phyloP scores from a whole-genome alignment of 2,329 filamentous ascomycete species.

The Ophiostoma triangulosporum region DNA sequence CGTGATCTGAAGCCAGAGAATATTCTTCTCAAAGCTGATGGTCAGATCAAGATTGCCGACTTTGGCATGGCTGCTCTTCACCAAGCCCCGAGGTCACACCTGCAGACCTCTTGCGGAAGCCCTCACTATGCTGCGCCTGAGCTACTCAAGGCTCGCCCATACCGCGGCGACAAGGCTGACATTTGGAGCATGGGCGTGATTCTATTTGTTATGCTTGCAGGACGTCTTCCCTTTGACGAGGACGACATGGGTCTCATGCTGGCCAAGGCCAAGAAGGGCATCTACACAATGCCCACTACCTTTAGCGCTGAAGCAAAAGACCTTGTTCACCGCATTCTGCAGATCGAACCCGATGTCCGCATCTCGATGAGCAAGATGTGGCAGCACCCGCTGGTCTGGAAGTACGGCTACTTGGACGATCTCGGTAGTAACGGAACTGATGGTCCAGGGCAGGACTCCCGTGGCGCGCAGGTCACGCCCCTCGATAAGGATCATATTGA shows the following conservation, averaged over 20 bases:
- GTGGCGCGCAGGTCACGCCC: slow-evolving; percentile 47
- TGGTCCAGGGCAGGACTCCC: slow-evolving; percentile 33
- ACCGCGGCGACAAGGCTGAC: slow-evolving; percentile 76
- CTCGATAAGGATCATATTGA: slow-evolving; percentile 57
- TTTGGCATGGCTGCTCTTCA: slow-evolving; percentile 94
- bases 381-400: slow-evolving; percentile 72
- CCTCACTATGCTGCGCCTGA: slow-evolving; percentile 95
- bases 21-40: slow-evolving; percentile 65
- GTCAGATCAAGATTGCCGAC: slow-evolving; percentile 84
- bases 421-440: slow-evolving; percentile 42
- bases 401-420: slow-evolving; percentile 66
- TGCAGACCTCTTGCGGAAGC: slow-evolving; percentile 86
- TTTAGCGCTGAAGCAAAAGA: slow-evolving; percentile 60
- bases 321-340: slow-evolving; percentile 66
- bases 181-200: slow-evolving; percentile 93
- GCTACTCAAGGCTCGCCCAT: slow-evolving; percentile 62
- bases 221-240: slow-evolving; percentile 70
- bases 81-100: slow-evolving; percentile 63
- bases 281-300: slow-evolving; percentile 46
- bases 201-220: slow-evolving; percentile 75
- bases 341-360: slow-evolving; percentile 62
- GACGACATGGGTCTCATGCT: slow-evolving; percentile 50
- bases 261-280: slow-evolving; percentile 42
- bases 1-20: slow-evolving; percentile 96
- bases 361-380: slow-evolving; percentile 74